These are phyloP conservation scores for Venturia nashicola DNA, from an alignment of 2,329 filamentous ascomycete genomes.

Conservation along the genomic window DNA sequence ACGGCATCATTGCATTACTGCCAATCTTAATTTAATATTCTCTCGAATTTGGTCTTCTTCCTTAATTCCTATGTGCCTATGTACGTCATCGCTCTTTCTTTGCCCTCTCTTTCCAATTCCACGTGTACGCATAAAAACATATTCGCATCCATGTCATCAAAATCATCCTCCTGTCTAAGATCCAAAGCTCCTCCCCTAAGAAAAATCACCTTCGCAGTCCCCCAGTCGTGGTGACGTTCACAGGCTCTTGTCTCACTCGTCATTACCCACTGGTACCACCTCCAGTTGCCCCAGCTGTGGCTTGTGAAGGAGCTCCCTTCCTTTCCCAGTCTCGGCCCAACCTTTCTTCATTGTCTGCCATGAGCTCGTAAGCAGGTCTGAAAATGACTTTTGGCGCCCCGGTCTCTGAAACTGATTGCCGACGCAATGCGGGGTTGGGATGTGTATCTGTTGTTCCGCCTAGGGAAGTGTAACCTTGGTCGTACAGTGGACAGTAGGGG, in stretches of 20 bases:
- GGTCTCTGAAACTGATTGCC: slow-evolving; percentile 14
- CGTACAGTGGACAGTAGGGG: slow-evolving; percentile 78
- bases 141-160: neutral
- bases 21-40: no score
- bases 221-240: neutral
- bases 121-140: neutral
- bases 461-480: slow-evolving; percentile 81
- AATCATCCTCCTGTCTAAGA: neutral
- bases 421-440: slow-evolving; percentile 59
- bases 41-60: no score
- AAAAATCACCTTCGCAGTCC: neutral
- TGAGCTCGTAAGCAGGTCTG: slow-evolving; percentile 26
- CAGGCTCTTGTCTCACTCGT: neutral
- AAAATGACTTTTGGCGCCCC: slow-evolving; percentile 17
- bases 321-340: slow-evolving; percentile 22
- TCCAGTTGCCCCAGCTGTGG: neutral
- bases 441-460: slow-evolving; percentile 81
- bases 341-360: slow-evolving; percentile 28
- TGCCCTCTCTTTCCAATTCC: neutral
- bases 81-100: neutral
- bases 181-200: neutral
- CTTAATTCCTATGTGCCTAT: neutral
- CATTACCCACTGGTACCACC: neutral
- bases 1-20: no score
- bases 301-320: neutral